Conservation (phyloP, 805 yeast genomes). For the Saccharomycopsis fodiens region DNA sequence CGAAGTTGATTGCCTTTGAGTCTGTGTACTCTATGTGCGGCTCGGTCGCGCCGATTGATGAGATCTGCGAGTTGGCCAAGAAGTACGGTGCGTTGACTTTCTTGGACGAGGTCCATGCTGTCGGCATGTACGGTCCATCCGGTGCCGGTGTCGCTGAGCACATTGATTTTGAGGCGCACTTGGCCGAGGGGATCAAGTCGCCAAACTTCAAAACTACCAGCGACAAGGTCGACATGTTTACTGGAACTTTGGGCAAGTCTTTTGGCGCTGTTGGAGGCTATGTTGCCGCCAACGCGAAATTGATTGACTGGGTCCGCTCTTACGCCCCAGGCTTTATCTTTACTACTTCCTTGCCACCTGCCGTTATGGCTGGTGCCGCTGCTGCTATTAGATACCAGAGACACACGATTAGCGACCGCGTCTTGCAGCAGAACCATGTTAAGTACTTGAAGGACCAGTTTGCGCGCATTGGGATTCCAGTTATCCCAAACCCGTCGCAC, state of each 20-base stretch:
- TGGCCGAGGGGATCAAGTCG: constrained; percentile 53
- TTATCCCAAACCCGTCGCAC: constrained; percentile 95
- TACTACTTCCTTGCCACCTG: constrained; percentile 96
- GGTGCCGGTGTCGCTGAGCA: constrained; percentile 99
- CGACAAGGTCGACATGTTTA: constrained; percentile 91
- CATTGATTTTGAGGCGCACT: constrained; percentile 78
- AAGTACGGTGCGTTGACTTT: constrained; percentile 96
- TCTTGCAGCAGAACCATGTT: constrained; percentile 77
- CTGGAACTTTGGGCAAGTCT: constrained; percentile 97
- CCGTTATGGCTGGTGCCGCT: constrained; percentile 91
- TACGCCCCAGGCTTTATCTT: constrained; percentile 96
- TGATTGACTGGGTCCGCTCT: constrained; percentile 94
- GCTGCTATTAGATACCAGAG: constrained; percentile 84
- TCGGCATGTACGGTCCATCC: constrained; percentile 98
- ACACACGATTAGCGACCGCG: constrained; percentile 66
- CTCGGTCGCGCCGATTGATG: constrained; percentile 87
- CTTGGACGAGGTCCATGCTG: constrained; percentile 98
- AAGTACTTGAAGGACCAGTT: constrained; percentile 74
- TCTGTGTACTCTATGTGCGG: constrained; percentile 99
- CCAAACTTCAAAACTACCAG: constrained; percentile 52
- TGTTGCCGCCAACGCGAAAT: constrained; percentile 75
- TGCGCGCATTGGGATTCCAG: constrained; percentile 75
- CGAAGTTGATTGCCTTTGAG: constrained; percentile 95
- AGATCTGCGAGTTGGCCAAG: constrained; percentile 91
- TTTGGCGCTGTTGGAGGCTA: constrained; percentile 98